Evolutionary conservation across 2,329 filamentous ascomycete species (phyloP).

Genomic region (Pseudocercospora cruenta): DNA sequence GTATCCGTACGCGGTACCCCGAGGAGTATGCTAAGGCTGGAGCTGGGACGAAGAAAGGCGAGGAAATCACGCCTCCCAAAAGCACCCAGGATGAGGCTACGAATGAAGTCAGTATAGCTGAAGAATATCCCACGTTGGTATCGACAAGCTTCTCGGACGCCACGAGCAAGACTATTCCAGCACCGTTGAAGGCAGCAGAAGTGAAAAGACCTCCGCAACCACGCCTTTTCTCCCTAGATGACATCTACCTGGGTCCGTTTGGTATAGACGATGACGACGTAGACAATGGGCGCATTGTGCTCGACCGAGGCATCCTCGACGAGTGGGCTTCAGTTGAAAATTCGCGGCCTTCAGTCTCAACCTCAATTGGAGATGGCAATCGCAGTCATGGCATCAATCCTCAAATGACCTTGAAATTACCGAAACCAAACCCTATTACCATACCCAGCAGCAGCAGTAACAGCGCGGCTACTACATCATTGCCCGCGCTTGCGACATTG

Average conservation of each 20-base stretch:
- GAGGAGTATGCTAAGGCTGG: constrained; percentile 58
- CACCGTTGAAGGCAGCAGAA: neutral
- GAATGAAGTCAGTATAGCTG: neutral
- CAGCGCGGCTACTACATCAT: constrained; percentile 13
- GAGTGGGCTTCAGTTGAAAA: constrained; percentile 30
- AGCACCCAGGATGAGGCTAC: neutral
- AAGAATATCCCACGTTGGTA: neutral
- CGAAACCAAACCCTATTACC: constrained; percentile 26
- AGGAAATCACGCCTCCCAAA: neutral
- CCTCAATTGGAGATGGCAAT: neutral
- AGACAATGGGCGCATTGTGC: constrained; percentile 35
- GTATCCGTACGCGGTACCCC: constrained; percentile 63
- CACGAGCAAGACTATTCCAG: neutral
- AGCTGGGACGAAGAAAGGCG: neutral
- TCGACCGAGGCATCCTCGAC: constrained; percentile 42
- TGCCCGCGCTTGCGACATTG: constrained; percentile 17
- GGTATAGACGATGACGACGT: constrained; percentile 28
- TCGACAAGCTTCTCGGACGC: neutral
- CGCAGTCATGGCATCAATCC: constrained; percentile 32
- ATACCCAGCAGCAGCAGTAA: constrained; percentile 12
- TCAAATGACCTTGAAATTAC: constrained; percentile 32
- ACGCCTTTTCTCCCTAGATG: constrained; percentile 32
- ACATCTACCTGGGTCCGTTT: constrained; percentile 36
- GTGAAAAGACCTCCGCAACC: constrained; percentile 16
- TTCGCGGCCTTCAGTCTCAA: neutral